phyloP scores from a whole-genome alignment of 1,284 basidiomycete genomes.

The Puccinia brachypodii region DNA sequence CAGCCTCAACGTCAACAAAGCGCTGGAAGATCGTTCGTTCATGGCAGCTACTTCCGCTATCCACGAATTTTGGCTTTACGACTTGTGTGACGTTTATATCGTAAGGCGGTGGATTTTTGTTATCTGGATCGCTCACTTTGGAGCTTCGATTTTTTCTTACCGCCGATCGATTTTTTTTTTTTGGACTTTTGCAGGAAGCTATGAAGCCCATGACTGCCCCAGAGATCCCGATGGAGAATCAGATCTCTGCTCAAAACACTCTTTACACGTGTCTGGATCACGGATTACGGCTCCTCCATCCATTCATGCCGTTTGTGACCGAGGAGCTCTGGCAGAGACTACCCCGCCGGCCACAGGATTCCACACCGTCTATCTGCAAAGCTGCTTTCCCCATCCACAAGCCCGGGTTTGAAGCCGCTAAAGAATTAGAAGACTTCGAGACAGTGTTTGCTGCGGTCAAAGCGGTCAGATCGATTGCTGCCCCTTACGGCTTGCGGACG shows the following conservation, averaged over 20 bases:
- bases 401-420: slow-evolving; percentile 66
- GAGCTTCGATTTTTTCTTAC: not conserved
- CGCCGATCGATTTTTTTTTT: too few species aligned
- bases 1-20: slow-evolving; percentile 71
- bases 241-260: slow-evolving; percentile 87
- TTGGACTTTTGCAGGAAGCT: slow-evolving; percentile 68
- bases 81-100: slow-evolving; percentile 98
- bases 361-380: slow-evolving; percentile 70
- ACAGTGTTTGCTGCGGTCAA: slow-evolving; percentile 78
- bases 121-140: not conserved
- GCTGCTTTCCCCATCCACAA: slow-evolving; percentile 61
- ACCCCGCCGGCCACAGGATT: slow-evolving; percentile 77
- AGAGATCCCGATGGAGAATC: slow-evolving; percentile 63
- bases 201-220: slow-evolving; percentile 95
- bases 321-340: slow-evolving; percentile 98
- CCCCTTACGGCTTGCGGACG: slow-evolving; percentile 84
- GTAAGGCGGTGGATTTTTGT: slow-evolving; percentile 61
- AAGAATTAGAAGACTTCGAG: slow-evolving; percentile 82
- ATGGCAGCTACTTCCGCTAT: slow-evolving; percentile 81
- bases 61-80: slow-evolving; percentile 97
- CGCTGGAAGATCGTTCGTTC: slow-evolving; percentile 81
- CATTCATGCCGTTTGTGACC: slow-evolving; percentile 99
- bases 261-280: slow-evolving; percentile 91
- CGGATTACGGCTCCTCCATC: slow-evolving; percentile 86
- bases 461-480: slow-evolving; percentile 78